Conservation (phyloP, 805 yeast species). For the Kazachstania kunashirensis region DNA sequence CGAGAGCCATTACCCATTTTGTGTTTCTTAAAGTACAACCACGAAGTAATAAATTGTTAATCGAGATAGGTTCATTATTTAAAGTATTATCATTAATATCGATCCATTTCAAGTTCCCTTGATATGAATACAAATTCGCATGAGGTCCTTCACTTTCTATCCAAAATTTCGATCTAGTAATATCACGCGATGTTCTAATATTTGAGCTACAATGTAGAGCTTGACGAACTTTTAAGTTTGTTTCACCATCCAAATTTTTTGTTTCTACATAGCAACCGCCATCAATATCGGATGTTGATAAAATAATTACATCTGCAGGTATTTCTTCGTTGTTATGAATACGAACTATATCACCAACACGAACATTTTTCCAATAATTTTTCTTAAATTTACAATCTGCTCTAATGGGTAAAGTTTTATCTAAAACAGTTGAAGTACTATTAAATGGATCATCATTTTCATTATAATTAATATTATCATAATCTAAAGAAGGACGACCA, state of each 20-base stretch:
- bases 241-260: slow-evolving; percentile 73
- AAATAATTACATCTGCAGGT: slow-evolving; percentile 62
- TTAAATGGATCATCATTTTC: slow-evolving; percentile 36
- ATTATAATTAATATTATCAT: not conserved
- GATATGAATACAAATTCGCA: slow-evolving; percentile 64
- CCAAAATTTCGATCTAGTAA: slow-evolving; percentile 47
- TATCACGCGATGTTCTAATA: slow-evolving; percentile 40
- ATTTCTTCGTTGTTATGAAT: slow-evolving; percentile 67
- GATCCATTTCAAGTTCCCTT: slow-evolving; percentile 55
- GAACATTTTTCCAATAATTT: slow-evolving; percentile 54
- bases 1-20: slow-evolving; percentile 74
- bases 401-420: slow-evolving; percentile 42
- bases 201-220: slow-evolving; percentile 53
- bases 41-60: slow-evolving; percentile 60
- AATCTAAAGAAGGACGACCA: slow-evolving; percentile 29
- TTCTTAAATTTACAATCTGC: slow-evolving; percentile 29
- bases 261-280: slow-evolving; percentile 72
- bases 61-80: slow-evolving; percentile 53
- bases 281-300: slow-evolving; percentile 59
- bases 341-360: slow-evolving; percentile 66
- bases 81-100: slow-evolving; percentile 22
- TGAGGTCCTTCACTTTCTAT: slow-evolving; percentile 82
- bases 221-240: slow-evolving; percentile 68
- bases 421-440: slow-evolving; percentile 44
- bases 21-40: slow-evolving; percentile 76